Evolutionary conservation across 352 stramenopile species (phyloP), one percentile per base, ranked within the genome.

Genomic region (Phytopythium delawarense): DNA sequence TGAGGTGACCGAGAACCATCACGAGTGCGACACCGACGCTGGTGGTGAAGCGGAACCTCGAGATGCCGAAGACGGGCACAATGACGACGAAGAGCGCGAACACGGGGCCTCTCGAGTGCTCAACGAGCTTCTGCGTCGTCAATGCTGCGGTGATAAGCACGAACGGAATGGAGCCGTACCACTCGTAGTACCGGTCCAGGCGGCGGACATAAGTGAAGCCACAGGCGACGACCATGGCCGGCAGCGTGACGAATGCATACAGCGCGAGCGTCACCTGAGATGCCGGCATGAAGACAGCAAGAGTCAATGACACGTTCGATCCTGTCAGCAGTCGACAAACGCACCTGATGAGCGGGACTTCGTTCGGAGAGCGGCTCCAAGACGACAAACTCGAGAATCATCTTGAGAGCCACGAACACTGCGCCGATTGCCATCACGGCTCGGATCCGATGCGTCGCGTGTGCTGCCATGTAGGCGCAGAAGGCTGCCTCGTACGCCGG

Each of bases 31-130:
- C 39, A 6, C 46, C 21, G 13, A 74, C 52, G 25, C 69, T 82
- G 1, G 74, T 76, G 56, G 59, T 65, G 54, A 82, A 78, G 1
- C 74, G 71, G 30, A 82, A 65, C 12, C 74, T 67, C n/a, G 69
- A 74, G 59, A 83, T 71, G 20, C 74, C 71, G 62, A 83, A 83
- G 16, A 83, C 65, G 4, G 74, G 66, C 0, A 79, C 62, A 21
- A 83, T 69, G 2, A 74, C 65, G 34, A 83, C 53, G 35, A 78
- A 79, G 21, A 83, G 60, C 32, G 71, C 50, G 23, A 83, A 71
- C n/a, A 78, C 56, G 16, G 74, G 71, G 2, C 71, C 70, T 57
- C 56, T 69, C 20, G 23, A 67, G 15, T 61, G 49, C 7, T 76
- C 51, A 7, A 83, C 16, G 16, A 79, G 53, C 50, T 83, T 83